Evolutionary conservation across 768 basidiomycete species (phyloP).

Genomic region (Phlegmacium glaucopus): DNA sequence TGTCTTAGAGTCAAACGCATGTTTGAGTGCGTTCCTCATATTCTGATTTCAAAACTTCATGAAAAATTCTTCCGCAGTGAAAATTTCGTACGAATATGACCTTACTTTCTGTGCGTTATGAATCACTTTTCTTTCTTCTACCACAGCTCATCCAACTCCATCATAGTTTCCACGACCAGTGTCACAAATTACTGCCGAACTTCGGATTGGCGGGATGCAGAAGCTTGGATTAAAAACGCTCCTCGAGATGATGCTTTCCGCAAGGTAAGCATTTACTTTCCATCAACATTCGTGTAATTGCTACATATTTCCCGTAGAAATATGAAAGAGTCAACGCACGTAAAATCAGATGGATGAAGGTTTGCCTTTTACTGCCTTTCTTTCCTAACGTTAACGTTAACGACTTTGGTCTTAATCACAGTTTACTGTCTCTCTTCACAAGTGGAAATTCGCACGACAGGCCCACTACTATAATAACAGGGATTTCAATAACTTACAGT

Average conservation of each 20-base stretch:
- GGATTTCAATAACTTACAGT: slow-evolving; percentile 15
- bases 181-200: no score
- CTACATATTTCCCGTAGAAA: slow-evolving; percentile 5
- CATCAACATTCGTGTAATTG: no score
- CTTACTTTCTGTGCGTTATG: neutral
- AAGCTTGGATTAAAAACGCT: no score
- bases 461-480: slow-evolving; percentile 5
- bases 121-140: no score
- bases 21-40: neutral
- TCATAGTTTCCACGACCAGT: no score
- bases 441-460: slow-evolving; percentile 16
- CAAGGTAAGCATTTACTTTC: neutral
- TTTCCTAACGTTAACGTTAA: neutral
- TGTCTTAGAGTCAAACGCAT: neutral
- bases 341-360: slow-evolving; percentile 21
- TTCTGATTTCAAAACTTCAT: neutral
- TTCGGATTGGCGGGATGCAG: no score
- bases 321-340: slow-evolving; percentile 1
- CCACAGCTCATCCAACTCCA: no score
- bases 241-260: no score
- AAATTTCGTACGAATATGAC: no score
- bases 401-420: slow-evolving; percentile 4
- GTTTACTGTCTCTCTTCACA: slow-evolving; percentile 21
- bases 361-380: neutral
- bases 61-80: no score